These are phyloP conservation scores for Nicotiana benthamiana DNA, from an alignment of 257 asterid genomes.

Conservation along the genomic window DNA sequence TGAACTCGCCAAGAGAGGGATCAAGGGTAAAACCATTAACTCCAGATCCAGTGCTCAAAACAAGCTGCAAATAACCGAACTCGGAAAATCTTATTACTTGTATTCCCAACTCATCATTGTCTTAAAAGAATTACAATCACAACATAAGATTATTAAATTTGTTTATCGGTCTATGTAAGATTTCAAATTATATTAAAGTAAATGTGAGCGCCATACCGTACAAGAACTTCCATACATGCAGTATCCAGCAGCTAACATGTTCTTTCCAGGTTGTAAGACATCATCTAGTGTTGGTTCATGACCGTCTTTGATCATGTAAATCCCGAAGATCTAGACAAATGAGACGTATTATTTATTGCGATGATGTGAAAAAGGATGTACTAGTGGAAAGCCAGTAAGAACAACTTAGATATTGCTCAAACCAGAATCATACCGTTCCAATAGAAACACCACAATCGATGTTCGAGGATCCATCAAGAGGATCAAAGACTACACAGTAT, in stretches of 20 bases:
- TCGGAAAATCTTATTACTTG: background rate
- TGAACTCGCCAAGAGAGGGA: slow-evolving; percentile 99
- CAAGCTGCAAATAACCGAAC: slow-evolving; percentile 41
- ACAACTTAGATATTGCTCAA: background rate
- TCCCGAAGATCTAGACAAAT: slow-evolving; percentile 68
- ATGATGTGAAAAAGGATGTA: background rate
- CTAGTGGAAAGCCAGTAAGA: background rate
- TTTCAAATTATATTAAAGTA: background rate
- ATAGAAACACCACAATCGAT: slow-evolving; percentile 97
- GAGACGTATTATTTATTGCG: background rate
- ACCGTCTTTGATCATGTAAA: slow-evolving; percentile 54
- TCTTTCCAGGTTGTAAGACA: slow-evolving; percentile 90
- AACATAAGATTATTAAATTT: background rate
- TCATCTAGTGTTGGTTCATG: slow-evolving; percentile 66
- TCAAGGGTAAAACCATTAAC: slow-evolving; percentile 97
- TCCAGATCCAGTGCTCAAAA: slow-evolving; percentile 80
- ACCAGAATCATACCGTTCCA: slow-evolving; percentile 60
- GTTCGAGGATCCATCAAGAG: slow-evolving; percentile 96
- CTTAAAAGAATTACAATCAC: background rate
- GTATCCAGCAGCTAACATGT: slow-evolving; percentile 95
- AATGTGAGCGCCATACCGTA: slow-evolving; percentile 39
- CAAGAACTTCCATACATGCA: slow-evolving; percentile 99
- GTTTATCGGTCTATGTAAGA: background rate
- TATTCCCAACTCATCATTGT: background rate
- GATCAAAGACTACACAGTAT: slow-evolving; percentile 94